These are phyloP conservation scores for Phytomonas sp. DNA, from an alignment of 208 protist genomes.

Conservation along the genomic window DNA sequence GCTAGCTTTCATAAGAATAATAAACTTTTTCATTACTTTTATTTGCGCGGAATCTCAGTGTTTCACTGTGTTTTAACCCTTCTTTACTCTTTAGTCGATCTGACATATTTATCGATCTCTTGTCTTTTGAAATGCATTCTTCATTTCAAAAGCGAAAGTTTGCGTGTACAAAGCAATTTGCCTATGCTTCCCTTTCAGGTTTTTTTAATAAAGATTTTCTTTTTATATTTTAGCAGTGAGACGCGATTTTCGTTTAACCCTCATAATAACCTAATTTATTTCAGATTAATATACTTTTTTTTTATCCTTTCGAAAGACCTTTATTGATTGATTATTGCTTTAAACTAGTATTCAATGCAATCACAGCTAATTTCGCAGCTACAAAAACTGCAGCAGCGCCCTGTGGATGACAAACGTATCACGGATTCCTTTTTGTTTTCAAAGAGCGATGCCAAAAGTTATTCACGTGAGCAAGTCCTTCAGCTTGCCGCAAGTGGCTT, in stretches of 20 bases:
- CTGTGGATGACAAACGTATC: slow-evolving; percentile 48
- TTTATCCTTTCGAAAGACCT: slow-evolving; percentile 2
- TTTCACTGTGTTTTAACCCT: background rate
- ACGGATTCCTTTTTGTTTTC: slow-evolving; percentile 76
- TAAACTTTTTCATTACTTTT: background rate
- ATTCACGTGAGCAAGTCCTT: slow-evolving; percentile 79
- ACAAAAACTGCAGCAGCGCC: slow-evolving; percentile 60
- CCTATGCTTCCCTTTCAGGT: background rate
- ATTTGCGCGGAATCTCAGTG: background rate
- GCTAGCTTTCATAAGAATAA: background rate
- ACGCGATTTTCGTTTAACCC: slow-evolving; percentile 3
- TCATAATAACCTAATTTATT: background rate
- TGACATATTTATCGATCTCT: background rate
- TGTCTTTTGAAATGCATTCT: background rate
- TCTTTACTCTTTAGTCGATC: background rate
- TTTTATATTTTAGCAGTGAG: background rate
- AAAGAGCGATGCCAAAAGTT: slow-evolving; percentile 54
- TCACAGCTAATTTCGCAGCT: slow-evolving; percentile 79
- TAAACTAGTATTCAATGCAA: slow-evolving; percentile 27
- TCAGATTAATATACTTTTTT: slow-evolving; percentile 5
- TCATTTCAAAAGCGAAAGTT: background rate
- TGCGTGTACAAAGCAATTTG: background rate
- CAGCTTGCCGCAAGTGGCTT: slow-evolving; percentile 68
- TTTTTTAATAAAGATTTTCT: background rate
- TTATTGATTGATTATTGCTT: slow-evolving; percentile 10